Evolutionary conservation across 441 rosid genomes (phyloP), one percentile per base, ranked within the genome.

Genomic region (Theobroma grandiflorum): DNA sequence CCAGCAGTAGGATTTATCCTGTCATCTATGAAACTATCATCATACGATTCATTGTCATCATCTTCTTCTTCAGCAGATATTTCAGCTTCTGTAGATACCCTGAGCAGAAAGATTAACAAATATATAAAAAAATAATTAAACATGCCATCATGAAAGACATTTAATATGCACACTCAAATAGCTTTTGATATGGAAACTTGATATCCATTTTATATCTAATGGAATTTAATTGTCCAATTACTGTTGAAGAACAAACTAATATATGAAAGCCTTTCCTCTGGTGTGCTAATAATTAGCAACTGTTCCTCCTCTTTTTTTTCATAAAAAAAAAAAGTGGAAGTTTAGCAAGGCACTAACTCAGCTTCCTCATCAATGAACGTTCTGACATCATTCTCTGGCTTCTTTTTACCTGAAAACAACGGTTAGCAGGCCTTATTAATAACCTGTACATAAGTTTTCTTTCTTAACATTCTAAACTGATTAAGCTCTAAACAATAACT

Each of bases 11-110:
- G 95, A 83, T 89, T 85, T 83, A 85, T 87, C 79, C 90, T 81
- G 79, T 97, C 96, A 87, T 97, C 97, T 72, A 97, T 97, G 85
- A 97, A 97, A 88, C 98, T 91, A 80, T 89, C 94, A 66, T 92
- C 97, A 79, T 86, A 85, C 33, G 91, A 90, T 82, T 87, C 87
- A 35, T 81, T 80, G 5, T 85, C 90, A 84, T 84, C 88, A 65
- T 81, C 95, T 37, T 84, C 89, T 86, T 93, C 98, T 77, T 92
- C 95, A 50, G 78, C 91, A 20, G 95, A 94, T 79, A 88, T 47
- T 79, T 93, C 98, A 74, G 87, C 88, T 81, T 88, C 98, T 5
- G 92, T 89, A 79, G 99, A 97, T 55, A 91, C 97, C 89, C 98
- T 95, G 83, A 77, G 58, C 58, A 77, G 72, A 50, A 74, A 45